Conservation (phyloP, 257 asterid species). For the Solanum microdontum region DNA sequence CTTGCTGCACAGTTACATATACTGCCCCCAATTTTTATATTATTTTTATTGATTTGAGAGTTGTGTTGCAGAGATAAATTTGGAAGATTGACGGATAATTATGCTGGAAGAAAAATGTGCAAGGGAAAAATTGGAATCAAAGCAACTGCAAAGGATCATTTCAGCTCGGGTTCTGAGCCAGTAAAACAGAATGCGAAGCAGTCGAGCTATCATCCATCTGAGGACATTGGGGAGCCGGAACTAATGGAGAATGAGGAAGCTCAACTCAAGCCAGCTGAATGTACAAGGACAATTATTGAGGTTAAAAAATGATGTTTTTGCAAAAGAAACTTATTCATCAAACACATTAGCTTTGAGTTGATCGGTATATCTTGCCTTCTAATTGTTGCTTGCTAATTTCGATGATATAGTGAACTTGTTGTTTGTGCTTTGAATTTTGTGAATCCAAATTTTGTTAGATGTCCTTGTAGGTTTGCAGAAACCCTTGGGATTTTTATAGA, state of each 20-base stretch:
- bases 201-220: conserved; percentile 89
- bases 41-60: not conserved
- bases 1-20: not conserved
- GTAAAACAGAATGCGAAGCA: conserved; percentile 72
- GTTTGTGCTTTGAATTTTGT: not conserved
- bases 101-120: conserved; percentile 16
- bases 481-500: not conserved
- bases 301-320: conserved; percentile 11
- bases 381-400: not conserved
- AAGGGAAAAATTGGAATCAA: conserved; percentile 33
- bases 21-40: not conserved
- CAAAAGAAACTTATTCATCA: not conserved
- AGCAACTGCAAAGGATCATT: conserved; percentile 45
- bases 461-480: not conserved
- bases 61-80: conserved; percentile 20
- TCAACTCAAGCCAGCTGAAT: conserved; percentile 71
- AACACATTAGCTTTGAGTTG: not conserved
- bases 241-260: conserved; percentile 47
- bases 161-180: conserved; percentile 45
- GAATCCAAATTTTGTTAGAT: not conserved
- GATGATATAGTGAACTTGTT: not conserved
- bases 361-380: not conserved
- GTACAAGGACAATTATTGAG: conserved; percentile 79
- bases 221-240: conserved; percentile 64
- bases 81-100: conserved; percentile 12